Base-by-base conservation (phyloP, 441 rosid genomes). In the Theobroma grandiflorum region DNA sequence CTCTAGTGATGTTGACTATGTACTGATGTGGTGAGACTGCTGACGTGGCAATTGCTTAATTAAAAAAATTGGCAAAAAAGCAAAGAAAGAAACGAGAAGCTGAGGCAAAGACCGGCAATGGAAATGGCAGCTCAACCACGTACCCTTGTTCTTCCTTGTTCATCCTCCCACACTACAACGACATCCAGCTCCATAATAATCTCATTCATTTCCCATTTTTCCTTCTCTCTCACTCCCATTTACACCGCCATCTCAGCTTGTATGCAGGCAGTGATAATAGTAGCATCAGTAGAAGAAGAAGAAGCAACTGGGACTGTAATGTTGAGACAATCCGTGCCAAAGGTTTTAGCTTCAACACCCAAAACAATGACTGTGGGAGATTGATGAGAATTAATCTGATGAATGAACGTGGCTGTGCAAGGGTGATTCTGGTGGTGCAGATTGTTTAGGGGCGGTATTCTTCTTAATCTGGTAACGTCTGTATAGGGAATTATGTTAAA, bases 41-140 rank as follows among this genome's bases (percentile, higher is more conserved):
- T 26, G 31, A 26, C 31, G 31, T 26, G 31, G 31, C 31, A 26
- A 26, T 26, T 26, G 31, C 31, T 26, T 26, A 26, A 26, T 26
- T 26, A 26, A 26, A 26, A 26, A 26, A 26, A 26, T 26, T 86
- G 93, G 91, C 90, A 71, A 80, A 79, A 85, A 85, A 88, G 87
- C 81, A 83, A 81, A 85, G 66, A 26, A 26, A 26, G 31, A 26
- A 26, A 26, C 31, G 31, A 26, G 31, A 0, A 15, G 37, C 65
- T 9, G 49, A 12, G 38, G 71, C 47, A 40, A 9, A 66, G 71
- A 12, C 38, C 68, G 40, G 16, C 4, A 42, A 45, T 6, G 71
- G 49, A 61, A 61, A 57, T 38, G 52, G 78, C 83, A 78, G 58
- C 67, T 77, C 42, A 71, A 45, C 75, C 5, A 66, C 80, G 40